Base-by-base conservation (phyloP, 768 basidiomycete species). In the Dacryopinax primogenitus region DNA sequence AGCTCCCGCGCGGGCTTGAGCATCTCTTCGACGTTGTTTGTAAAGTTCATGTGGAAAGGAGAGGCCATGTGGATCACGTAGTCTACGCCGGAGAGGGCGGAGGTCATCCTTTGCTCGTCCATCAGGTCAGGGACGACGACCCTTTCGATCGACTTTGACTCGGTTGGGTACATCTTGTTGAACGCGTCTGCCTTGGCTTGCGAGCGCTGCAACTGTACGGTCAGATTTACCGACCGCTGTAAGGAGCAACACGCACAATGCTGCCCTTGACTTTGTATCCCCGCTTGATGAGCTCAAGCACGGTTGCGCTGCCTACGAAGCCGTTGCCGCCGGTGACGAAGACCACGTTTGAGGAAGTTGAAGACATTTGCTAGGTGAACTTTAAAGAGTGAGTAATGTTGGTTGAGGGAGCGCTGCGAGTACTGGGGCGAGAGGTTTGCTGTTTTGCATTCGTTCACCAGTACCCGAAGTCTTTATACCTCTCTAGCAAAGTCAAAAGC, bases 1-100 rank as follows among this genome's bases (percentile, higher is more conserved):
- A 72, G 70, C 30, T 67, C 45, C 33, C 69, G 65, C 0, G 72
- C 72, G 2, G 72, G 72, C 11, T 65, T 37, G 15, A 70, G 61
- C 36, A 71, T 18, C 18, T 72, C 67, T 32, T 21, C 65, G 4
- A 28, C 21, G 65, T 44, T 33, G 35, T 65, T 41, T 34, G 26
- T 66, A n/a, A 35, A 26, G 32, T 4, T 41, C 32, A 33, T 21
- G 34, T 23, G 33, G 34, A 35, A 63, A 6, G 35, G 34, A 12
- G 15, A 15, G 30, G 34, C 35, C 21, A 41, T 32, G 30, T 36
- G 62, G 62, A 63, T 63, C n/a, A 63, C 11, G 37, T 36, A 63
- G 62, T 63, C 35, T 11, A 65, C 66, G n/a, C n/a, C 33, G 30
- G 64, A 30, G 23, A 65, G 23, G 23, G 62, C 64, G 16, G 64